A percentile compares a stretch with the other conserved stretches of the same genome.
These are phyloP conservation scores for Dothiorella sarmentorum DNA, from an alignment of 2,329 filamentous ascomycete species.

Conservation along the genomic window DNA sequence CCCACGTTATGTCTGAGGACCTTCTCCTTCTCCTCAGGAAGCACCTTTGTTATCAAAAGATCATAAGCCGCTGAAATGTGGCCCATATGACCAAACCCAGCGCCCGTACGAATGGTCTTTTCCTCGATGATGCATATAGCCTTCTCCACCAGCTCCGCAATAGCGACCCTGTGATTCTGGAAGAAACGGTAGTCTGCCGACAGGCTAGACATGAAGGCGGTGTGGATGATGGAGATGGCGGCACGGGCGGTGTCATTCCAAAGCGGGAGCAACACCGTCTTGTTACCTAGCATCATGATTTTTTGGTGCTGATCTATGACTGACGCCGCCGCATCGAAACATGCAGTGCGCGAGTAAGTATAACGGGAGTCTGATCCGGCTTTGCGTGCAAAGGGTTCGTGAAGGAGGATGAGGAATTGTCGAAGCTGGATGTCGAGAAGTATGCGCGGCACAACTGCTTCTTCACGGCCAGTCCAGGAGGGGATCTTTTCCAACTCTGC, in stretches of 20 bases:
- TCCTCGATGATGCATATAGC: conserved; percentile 30
- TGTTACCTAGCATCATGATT: conserved; percentile 8
- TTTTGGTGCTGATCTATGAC: conserved; percentile 28
- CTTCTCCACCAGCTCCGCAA: conserved; percentile 31
- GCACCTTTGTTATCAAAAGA: conserved; percentile 14
- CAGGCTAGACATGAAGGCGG: conserved; percentile 6
- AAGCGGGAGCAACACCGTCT: not conserved
- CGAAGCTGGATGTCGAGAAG: conserved; percentile 30
- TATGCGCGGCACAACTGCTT: conserved; percentile 22
- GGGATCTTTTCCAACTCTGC: conserved; percentile 17
- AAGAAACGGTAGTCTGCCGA: conserved; percentile 26
- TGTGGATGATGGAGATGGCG: conserved; percentile 14
- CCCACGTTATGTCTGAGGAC: conserved; percentile 12
- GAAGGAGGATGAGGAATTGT: conserved; percentile 35
- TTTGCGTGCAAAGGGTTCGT: conserved; percentile 32
- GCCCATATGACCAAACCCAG: conserved; percentile 8
- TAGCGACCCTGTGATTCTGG: conserved; percentile 27
- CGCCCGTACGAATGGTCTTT: conserved; percentile 30
- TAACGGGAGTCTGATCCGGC: conserved; percentile 28
- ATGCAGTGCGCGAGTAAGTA: conserved; percentile 31
- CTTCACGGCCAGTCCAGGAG: conserved; percentile 8
- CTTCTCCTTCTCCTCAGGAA: conserved; percentile 1
- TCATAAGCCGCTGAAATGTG: conserved; percentile 17
- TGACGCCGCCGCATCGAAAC: conserved; percentile 28
- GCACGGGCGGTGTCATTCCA: conserved; percentile 7